Evolutionary conservation across 176 grass and related monocot species (phyloP).

Genomic region (Avena sativa): DNA sequence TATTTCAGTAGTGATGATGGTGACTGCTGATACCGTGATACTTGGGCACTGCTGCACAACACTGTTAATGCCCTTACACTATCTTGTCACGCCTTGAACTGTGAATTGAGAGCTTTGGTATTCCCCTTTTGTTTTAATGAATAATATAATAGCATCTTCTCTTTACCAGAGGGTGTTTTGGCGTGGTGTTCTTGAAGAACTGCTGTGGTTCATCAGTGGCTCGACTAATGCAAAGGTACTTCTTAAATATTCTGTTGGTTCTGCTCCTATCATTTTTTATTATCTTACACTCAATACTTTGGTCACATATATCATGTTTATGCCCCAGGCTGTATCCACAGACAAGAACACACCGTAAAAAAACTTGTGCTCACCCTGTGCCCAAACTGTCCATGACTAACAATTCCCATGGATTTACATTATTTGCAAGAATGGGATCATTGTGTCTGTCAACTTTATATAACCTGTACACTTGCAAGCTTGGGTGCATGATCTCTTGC

Average conservation of each 20-base stretch:
- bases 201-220: slow-evolving; percentile 97
- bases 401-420: background rate
- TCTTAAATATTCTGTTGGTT: background rate
- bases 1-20: background rate
- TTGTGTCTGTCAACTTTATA: background rate
- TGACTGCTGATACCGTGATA: background rate
- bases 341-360: background rate
- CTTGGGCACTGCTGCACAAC: background rate
- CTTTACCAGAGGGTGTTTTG: slow-evolving; percentile 83
- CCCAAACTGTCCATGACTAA: background rate
- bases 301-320: background rate
- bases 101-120: background rate
- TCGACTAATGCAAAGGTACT: slow-evolving; percentile 90
- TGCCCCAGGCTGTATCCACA: background rate
- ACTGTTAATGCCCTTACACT: slow-evolving; percentile 1
- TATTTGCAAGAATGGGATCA: background rate
- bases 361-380: background rate
- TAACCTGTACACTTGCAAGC: background rate
- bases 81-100: background rate
- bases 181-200: slow-evolving; percentile 92
- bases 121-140: slow-evolving; percentile 17
- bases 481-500: background rate
- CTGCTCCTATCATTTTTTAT: background rate
- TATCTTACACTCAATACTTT: slow-evolving; percentile 8
- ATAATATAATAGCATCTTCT: slow-evolving; percentile 30